phyloP scores from a whole-genome alignment of 2,329 filamentous ascomycete species.

The Verticillium nonalfalfae region DNA sequence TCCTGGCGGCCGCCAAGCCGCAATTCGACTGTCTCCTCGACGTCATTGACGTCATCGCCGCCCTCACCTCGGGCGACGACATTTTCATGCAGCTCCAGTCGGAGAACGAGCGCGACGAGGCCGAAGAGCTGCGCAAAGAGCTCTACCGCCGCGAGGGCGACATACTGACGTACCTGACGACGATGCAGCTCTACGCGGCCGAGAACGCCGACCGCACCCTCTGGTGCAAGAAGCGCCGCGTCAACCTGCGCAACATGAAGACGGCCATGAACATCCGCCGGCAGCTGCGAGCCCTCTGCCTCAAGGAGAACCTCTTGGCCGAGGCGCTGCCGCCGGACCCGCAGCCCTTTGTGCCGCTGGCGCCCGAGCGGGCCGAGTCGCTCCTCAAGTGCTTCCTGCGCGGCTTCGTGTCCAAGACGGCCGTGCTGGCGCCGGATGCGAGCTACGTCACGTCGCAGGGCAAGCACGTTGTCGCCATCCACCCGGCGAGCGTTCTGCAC shows the following conservation, averaged over 20 bases:
- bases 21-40: conserved; percentile 71
- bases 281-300: conserved; percentile 52
- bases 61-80: conserved; percentile 56
- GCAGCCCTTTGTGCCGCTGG: conserved; percentile 47
- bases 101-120: conserved; percentile 48
- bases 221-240: conserved; percentile 52
- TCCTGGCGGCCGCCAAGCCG: conserved; percentile 70
- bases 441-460: conserved; percentile 55
- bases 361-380: conserved; percentile 45
- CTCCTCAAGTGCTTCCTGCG: conserved; percentile 56
- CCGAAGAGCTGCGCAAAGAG: conserved; percentile 47
- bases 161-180: conserved; percentile 57
- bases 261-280: conserved; percentile 56
- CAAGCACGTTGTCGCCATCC: conserved; percentile 55
- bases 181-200: conserved; percentile 54
- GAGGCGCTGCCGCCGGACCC: conserved; percentile 43
- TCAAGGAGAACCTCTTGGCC: conserved; percentile 42
- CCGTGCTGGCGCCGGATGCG: conserved; percentile 51
- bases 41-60: conserved; percentile 75
- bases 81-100: conserved; percentile 55
- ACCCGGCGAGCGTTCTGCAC: conserved; percentile 57
- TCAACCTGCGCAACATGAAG: conserved; percentile 55
- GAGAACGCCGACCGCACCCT: conserved; percentile 47
- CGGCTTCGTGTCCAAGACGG: conserved; percentile 56
- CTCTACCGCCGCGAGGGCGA: conserved; percentile 57